phyloP scores from a whole-genome alignment of 2,329 filamentous ascomycete species.

The Exophiala phaeomuriformis region DNA sequence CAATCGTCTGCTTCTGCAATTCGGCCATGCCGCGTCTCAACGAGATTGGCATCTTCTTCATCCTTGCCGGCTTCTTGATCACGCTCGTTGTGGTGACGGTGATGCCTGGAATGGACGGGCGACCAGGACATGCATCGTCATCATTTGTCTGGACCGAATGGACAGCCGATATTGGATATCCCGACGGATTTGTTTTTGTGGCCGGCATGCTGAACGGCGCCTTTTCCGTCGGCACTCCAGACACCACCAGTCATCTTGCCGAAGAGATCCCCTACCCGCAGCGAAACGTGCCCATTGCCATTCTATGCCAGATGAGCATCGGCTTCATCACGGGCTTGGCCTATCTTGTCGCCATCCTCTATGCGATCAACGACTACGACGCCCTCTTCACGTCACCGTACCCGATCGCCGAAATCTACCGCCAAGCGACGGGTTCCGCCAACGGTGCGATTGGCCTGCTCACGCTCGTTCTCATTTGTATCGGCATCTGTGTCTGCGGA shows the following conservation, averaged over 20 bases:
- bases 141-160: slow-evolving; percentile 51
- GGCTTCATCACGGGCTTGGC: slow-evolving; percentile 43
- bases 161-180: slow-evolving; percentile 42
- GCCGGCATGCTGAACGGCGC: slow-evolving; percentile 62
- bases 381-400: slow-evolving; percentile 43
- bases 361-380: slow-evolving; percentile 43
- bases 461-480: slow-evolving; percentile 48
- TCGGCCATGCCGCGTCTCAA: slow-evolving; percentile 31
- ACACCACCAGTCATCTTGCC: slow-evolving; percentile 55
- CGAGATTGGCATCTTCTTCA: slow-evolving; percentile 43
- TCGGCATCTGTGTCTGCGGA: slow-evolving; percentile 47
- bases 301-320: slow-evolving; percentile 43
- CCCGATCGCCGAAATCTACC: slow-evolving; percentile 61
- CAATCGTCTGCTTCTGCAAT: slow-evolving; percentile 39
- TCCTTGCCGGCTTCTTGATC: slow-evolving; percentile 40
- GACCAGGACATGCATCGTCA: slow-evolving; percentile 39
- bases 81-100: slow-evolving; percentile 39
- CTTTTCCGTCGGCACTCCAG: slow-evolving; percentile 59
- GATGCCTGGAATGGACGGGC: slow-evolving; percentile 15
- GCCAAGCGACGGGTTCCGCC: slow-evolving; percentile 48
- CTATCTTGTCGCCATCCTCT: slow-evolving; percentile 49
- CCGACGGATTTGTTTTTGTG: slow-evolving; percentile 54
- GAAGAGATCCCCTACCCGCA: slow-evolving; percentile 62
- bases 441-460: slow-evolving; percentile 48
- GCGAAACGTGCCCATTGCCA: slow-evolving; percentile 46